These are phyloP conservation scores for Apiospora marii DNA, from an alignment of 2,329 filamentous ascomycete species.

Conservation along the genomic window DNA sequence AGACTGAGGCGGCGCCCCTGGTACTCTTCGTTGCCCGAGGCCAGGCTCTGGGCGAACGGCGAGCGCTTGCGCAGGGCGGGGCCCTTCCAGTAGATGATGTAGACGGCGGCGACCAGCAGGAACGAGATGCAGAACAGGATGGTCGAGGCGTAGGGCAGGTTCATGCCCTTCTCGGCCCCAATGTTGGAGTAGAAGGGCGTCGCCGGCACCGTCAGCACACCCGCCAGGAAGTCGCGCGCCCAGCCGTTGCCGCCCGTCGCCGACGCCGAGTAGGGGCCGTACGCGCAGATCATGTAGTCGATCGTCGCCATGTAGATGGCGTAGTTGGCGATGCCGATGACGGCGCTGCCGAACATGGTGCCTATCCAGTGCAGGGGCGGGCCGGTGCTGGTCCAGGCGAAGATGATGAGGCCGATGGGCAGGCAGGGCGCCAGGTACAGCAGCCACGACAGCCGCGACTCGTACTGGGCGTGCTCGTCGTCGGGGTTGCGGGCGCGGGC, in stretches of 20 bases:
- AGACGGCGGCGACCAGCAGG: constrained; percentile 61
- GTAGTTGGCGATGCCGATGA: constrained; percentile 71
- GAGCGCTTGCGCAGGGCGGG: constrained; percentile 58
- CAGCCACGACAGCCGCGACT: constrained; percentile 66
- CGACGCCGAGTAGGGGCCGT: constrained; percentile 71
- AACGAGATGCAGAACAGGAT: constrained; percentile 61
- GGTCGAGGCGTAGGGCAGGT: constrained; percentile 61
- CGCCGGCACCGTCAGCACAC: constrained; percentile 69
- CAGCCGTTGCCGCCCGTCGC: constrained; percentile 74
- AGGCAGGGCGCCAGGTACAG: constrained; percentile 65
- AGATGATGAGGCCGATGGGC: constrained; percentile 69
- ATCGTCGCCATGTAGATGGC: constrained; percentile 67
- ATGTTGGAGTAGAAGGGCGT: constrained; percentile 63
- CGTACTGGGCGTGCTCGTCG: constrained; percentile 67
- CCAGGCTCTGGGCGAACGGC: constrained; percentile 67
- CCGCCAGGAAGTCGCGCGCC: constrained; percentile 70
- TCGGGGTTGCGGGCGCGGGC: constrained; percentile 51
- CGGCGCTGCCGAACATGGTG: constrained; percentile 65
- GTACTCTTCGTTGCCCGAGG: constrained; percentile 44
- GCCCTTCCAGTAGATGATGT: constrained; percentile 65
- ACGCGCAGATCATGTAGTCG: constrained; percentile 67
- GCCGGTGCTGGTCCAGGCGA: constrained; percentile 65
- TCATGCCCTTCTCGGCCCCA: constrained; percentile 51
- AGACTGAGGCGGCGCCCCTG: constrained; percentile 27
- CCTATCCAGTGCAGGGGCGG: constrained; percentile 68